Base-by-base conservation (phyloP, 2,329 filamentous ascomycete genomes). In the Fusarium clavum region DNA sequence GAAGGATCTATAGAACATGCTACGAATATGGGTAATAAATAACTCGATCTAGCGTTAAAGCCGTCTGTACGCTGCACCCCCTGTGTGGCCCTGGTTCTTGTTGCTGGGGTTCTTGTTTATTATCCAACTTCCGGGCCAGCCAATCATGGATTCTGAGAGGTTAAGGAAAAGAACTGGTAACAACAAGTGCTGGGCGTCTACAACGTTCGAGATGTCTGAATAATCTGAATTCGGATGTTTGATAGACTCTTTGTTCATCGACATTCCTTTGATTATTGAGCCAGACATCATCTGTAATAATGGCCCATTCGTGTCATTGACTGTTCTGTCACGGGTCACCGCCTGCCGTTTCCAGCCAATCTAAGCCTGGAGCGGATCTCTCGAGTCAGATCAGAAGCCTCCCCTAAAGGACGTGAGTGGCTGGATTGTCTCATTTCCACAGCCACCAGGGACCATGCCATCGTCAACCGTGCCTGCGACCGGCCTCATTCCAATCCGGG, bases 361-460 rank as follows among this genome's bases (percentile, higher is more conserved):
- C 34, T 57, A 27, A 27, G 29, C 38, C 43, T 18, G 32, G 29
- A 62, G 14, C 30, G 45, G 30, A 44, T 34, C 30, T 27, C 43
- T 51, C 30, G 54, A 69, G 64, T 69, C 66, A 69, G 64, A n/a
- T 24, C 56, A 55, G 60, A 45, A 29, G 20, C 24, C 20, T 53
- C 29, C 24, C 61, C 20, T 61, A 64, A 47, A 38, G 32, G 40
- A 57, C 44, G 29, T 69, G 59, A 70, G 55, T 70, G 68, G 67
- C 55, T 49, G 30, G 46, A 27, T 24, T 51, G 44, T 45, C 59
- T 70, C 68, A 70, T 70, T 71, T 70, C 68, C 68, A 55, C 47
- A 34, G 55, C 46, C 59, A 43, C 67, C 43, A 59, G 45, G 25
- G 25, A 58, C 53, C 63, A 64, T 64, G 61, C 62, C 62, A 56